These are phyloP conservation scores for Diaporthe batatas DNA, from an alignment of 2,329 filamentous ascomycete genomes.

Conservation along the genomic window DNA sequence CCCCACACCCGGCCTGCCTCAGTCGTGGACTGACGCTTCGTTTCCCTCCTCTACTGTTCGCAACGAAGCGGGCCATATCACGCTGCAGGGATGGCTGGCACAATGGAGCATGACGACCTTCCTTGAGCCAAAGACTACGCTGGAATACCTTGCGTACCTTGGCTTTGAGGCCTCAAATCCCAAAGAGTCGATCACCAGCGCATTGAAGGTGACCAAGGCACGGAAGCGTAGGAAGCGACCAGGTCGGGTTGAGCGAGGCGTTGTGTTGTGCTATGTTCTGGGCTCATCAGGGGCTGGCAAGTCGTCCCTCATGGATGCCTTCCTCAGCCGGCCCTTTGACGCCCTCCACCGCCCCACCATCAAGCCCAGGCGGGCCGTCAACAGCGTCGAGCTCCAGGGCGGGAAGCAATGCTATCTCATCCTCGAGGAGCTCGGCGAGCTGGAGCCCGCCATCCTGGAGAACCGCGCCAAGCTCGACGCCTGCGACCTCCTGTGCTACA, in stretches of 20 bases:
- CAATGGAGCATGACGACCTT: constrained; percentile 99
- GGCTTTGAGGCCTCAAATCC: constrained; percentile 87
- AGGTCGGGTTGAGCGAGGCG: constrained; percentile 91
- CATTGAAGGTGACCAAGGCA: constrained; percentile 92
- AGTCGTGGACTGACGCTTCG: constrained; percentile 87
- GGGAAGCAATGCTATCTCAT: constrained; percentile 98
- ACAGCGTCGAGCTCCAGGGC: constrained; percentile 94
- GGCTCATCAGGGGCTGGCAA: constrained; percentile 91
- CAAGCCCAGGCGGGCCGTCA: constrained; percentile 92
- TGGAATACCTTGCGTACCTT: constrained; percentile 95
- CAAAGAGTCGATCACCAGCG: constrained; percentile 83
- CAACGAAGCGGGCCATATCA: constrained; percentile 95
- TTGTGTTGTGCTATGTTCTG: constrained; percentile 92
- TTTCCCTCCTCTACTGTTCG: constrained; percentile 95
- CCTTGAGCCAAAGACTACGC: constrained; percentile 91
- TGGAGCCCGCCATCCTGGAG: constrained; percentile 95
- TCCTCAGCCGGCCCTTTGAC: constrained; percentile 89
- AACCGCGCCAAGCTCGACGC: constrained; percentile 91
- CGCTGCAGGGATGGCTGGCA: constrained; percentile 95
- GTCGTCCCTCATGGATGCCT: constrained; percentile 89
- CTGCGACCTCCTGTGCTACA: constrained; percentile 94
- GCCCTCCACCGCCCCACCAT: constrained; percentile 92
- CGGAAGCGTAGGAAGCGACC: constrained; percentile 86
- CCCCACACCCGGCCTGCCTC: constrained; percentile 89
- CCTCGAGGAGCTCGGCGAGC: constrained; percentile 91